phyloP scores from a whole-genome alignment of 2,329 filamentous ascomycete species.

The Calonectria crousiana region DNA sequence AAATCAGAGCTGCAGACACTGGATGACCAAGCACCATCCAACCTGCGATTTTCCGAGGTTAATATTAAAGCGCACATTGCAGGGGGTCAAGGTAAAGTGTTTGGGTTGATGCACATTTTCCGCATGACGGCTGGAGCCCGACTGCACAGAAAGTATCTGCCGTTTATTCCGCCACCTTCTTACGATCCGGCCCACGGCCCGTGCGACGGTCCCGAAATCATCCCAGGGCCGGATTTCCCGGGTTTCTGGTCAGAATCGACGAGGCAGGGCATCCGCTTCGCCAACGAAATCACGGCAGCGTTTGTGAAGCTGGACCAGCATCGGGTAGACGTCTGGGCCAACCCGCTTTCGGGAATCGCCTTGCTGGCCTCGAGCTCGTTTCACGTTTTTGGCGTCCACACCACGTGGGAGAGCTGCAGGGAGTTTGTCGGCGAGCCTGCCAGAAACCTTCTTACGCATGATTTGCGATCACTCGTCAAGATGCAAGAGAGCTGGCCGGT shows the following conservation, averaged over 20 bases:
- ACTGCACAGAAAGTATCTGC: background rate
- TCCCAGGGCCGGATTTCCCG: background rate
- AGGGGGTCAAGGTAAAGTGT: background rate
- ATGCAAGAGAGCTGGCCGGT: conserved; percentile 5
- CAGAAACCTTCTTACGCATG: background rate
- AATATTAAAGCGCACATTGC: background rate
- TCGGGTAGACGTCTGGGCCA: background rate
- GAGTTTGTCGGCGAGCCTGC: background rate
- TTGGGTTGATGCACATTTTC: background rate
- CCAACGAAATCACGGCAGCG: background rate
- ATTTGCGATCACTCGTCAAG: background rate
- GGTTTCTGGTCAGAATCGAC: background rate
- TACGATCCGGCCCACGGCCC: background rate
- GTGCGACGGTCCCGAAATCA: background rate
- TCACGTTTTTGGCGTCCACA: background rate
- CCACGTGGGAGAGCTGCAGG: background rate
- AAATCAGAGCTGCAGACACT: background rate
- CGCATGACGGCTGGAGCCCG: background rate
- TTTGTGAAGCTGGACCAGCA: background rate
- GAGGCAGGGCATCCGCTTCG: background rate
- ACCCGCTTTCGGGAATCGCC: background rate
- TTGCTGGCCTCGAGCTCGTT: background rate
- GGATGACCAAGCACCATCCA: background rate
- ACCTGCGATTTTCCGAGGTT: background rate
- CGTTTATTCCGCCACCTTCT: background rate